Percentiles rank a stretch among this genome's conserved stretches.
These are phyloP conservation scores for Russula lepida DNA, from an alignment of 768 basidiomycete genomes.

Conservation along the genomic window DNA sequence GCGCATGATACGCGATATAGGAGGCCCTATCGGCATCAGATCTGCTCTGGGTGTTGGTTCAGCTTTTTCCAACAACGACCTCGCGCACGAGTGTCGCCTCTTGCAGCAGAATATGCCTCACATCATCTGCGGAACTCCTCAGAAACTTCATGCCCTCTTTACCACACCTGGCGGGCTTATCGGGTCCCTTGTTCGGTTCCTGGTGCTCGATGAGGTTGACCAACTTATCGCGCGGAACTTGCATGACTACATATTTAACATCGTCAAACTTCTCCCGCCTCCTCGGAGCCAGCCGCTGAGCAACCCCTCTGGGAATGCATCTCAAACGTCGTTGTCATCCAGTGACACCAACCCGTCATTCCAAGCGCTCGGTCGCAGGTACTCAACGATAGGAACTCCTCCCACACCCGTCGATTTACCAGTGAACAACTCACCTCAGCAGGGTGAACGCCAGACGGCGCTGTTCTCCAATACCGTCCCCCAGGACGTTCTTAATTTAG, in stretches of 20 bases:
- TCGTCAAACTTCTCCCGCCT: conserved; percentile 87
- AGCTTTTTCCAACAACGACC: conserved; percentile 50
- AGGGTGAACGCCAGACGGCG: conserved; percentile 79
- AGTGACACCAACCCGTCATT: conserved; percentile 21
- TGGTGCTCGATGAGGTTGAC: conserved; percentile 96
- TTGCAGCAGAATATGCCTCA: conserved; percentile 91
- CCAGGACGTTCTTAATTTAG: conserved; percentile 94
- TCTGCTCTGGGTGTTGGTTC: conserved; percentile 83
- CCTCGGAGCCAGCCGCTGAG: conserved; percentile 62
- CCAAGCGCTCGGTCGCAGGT: conserved; percentile 40
- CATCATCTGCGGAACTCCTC: conserved; percentile 94
- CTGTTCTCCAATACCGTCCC: conserved; percentile 98
- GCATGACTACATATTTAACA: conserved; percentile 89
- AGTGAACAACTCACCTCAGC: conserved; percentile 28
- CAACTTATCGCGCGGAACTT: conserved; percentile 95
- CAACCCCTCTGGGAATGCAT: conserved; percentile 31
- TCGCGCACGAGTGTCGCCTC: conserved; percentile 67
- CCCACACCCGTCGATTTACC: conserved; percentile 37
- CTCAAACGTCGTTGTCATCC: conserved; percentile 18
- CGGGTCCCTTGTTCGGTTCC: conserved; percentile 82
- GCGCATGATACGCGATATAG: conserved; percentile 89
- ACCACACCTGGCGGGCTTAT: conserved; percentile 65
- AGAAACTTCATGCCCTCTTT: conserved; percentile 90
- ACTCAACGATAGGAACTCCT: conserved; percentile 46
- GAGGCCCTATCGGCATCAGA: conserved; percentile 85